Evolutionary conservation across 768 basidiomycete genomes (phyloP).

Genomic region (Trametopsis cervina): DNA sequence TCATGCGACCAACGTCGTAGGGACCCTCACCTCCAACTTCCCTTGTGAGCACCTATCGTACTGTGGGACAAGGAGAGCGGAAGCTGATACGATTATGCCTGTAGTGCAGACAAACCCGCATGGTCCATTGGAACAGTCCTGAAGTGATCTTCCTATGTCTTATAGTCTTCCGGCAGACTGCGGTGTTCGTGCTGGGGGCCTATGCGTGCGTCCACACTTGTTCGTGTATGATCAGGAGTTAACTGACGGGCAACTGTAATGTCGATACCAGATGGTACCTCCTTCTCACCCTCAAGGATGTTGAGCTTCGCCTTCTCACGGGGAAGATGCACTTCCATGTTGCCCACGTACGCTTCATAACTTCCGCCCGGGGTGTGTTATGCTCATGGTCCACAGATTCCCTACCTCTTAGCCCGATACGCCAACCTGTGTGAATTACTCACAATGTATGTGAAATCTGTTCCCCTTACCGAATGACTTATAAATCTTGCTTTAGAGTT

Average conservation of each 20-base stretch:
- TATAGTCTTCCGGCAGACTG: background rate
- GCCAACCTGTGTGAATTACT: background rate
- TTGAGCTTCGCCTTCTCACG: conserved; percentile 1
- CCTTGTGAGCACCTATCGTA: no score
- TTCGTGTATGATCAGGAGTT: background rate
- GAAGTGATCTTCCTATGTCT: background rate
- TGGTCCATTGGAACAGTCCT: conserved; percentile 1
- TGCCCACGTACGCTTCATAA: conserved; percentile 1
- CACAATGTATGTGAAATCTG: background rate
- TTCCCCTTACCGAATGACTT: background rate
- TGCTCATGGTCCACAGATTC: background rate
- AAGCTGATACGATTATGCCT: no score
- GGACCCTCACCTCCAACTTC: no score
- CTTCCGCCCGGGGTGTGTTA: background rate
- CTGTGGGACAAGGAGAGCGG: no score
- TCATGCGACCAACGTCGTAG: no score
- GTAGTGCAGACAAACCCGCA: no score
- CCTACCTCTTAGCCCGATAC: conserved; percentile 1
- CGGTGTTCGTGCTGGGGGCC: background rate
- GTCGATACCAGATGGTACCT: conserved; percentile 2
- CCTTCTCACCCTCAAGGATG: background rate
- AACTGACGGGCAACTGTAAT: background rate
- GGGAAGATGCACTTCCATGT: background rate
- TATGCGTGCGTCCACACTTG: background rate
- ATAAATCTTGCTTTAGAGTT: background rate